Base-by-base conservation (phyloP, 148 eudicot genomes). In the Pharnaceum exiguum region DNA sequence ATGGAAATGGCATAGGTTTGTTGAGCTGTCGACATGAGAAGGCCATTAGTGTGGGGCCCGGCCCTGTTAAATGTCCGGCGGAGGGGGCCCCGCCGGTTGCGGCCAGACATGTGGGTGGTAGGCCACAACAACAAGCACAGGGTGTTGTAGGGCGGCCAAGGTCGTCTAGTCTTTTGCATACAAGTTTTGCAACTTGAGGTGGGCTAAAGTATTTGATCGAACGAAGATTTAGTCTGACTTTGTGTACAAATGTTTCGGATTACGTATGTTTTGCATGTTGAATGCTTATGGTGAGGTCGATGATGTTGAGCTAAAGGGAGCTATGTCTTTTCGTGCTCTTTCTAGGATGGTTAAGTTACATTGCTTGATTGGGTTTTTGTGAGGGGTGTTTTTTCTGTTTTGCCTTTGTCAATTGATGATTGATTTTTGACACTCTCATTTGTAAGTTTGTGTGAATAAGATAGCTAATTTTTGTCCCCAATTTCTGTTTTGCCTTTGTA, bases 11-110 rank as follows among this genome's bases (percentile, higher is more conserved):
- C 29, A 61, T 55, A 33, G 61, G 71, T 69, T 57, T 84, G 82
- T 54, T 79, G 79, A 71, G 94, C 49, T 89, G 96, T 69, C 72
- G 90, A 49, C 71, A 76, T 31, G 87, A 83, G 71, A 83, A 81
- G 77, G 90, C 94, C 52, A 83, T 89, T 51, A 85, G 75, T 23
- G 85, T 85, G 70, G 87, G 86, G 31, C 84, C 86, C 5, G 76
- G 54, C 8, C 80, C 80, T 53, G 72, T 75, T 58, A 83, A 75
- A 56, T 71, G 53, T 22, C 26, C 57, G 21, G 23, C 51, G 45
- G 64, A 60, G 55, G 62, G 55, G 66, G 81, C 60, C 55, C 66
- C 44, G 31, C 65, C 44, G 17, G 51, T 10, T 27, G 19, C 40
- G 57, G 44, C 45, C n/a, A 69, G 66, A 64, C 80, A 79, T 70